Evolutionary conservation across 108 stramenopile species (phyloP), one percentile per base, ranked within the genome.

Genomic region (Cyclotella distinguenda): DNA sequence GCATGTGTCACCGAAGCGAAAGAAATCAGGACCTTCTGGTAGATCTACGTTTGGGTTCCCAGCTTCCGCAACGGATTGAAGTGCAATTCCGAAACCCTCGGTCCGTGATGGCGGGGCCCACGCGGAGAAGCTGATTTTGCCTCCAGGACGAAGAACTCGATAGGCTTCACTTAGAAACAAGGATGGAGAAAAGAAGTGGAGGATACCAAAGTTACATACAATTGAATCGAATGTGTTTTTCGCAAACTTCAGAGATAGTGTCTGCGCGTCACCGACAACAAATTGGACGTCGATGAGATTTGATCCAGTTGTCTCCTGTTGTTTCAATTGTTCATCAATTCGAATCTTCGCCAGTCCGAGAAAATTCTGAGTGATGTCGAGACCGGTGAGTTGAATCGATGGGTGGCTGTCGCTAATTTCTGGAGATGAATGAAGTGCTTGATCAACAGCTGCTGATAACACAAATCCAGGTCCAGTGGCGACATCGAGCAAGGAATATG

Each of bases 1-100:
- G 31, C 58, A 38, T 31, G 59, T 1, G 56, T 70, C 45, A 43
- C 67, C 66, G 58, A 79, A 79, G n/a, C 62, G 52, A 62, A 79
- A 79, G 50, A 74, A 74, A 34, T 69, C 52, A n/a, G 78, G 78
- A n/a, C 78, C 78, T 42, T 79, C 73, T 15, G 78, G 78, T 15
- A 79, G 45, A 6, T 32, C 58, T 1, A 79, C 78, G 45, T 74
- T 70, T 12, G 78, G 78, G 59, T 74, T 79, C 19, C 78, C 78
- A 30, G 63, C 78, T 40, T 74, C 78, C 0, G 53, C 54, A 7
- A 79, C 68, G 5, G 78, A 60, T 56, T 61, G 45, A 34, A 72
- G 30, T n/a, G 67, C 39, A 16, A 79, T 74, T 15, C 61, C 50
- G 50, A 79, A 74, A 13, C 78, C 78, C 32, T 79, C 72, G 0